phyloP scores from a whole-genome alignment of 108 stramenopile species.

The Skeletonema grethae region DNA sequence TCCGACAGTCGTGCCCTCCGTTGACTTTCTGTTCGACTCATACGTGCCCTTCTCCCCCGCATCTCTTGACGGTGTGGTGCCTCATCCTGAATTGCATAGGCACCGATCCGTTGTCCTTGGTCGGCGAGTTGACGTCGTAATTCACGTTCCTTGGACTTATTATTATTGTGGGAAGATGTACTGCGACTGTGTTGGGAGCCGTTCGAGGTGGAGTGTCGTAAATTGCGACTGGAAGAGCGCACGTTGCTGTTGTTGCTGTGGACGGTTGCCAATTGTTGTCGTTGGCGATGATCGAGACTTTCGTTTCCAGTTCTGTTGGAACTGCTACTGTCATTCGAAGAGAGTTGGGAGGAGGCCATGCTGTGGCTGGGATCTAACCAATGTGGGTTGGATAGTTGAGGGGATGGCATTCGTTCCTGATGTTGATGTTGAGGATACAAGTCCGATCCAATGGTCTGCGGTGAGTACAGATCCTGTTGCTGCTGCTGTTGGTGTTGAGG shows the following conservation, averaged over 20 bases:
- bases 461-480: neutral
- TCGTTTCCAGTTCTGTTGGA: neutral
- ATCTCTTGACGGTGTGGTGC: neutral
- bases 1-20: neutral
- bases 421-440: neutral
- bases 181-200: neutral
- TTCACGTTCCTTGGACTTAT: neutral
- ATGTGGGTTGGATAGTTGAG: neutral
- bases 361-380: neutral
- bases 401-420: neutral
- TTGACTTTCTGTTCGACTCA: neutral
- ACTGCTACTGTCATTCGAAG: neutral
- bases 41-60: neutral
- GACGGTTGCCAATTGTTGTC: conserved; percentile 1
- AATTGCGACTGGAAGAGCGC: no score
- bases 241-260: neutral
- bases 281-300: neutral
- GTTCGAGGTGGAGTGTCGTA: no score
- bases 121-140: conserved; percentile 3
- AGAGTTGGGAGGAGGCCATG: neutral
- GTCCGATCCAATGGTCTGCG: neutral
- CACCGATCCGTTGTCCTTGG: neutral
- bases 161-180: neutral
- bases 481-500: neutral
- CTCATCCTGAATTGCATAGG: neutral